A percentile compares a stretch with the other conserved stretches of the same genome.
Conservation (phyloP, 2,329 filamentous ascomycete species). For the Botrytis deweyae region DNA sequence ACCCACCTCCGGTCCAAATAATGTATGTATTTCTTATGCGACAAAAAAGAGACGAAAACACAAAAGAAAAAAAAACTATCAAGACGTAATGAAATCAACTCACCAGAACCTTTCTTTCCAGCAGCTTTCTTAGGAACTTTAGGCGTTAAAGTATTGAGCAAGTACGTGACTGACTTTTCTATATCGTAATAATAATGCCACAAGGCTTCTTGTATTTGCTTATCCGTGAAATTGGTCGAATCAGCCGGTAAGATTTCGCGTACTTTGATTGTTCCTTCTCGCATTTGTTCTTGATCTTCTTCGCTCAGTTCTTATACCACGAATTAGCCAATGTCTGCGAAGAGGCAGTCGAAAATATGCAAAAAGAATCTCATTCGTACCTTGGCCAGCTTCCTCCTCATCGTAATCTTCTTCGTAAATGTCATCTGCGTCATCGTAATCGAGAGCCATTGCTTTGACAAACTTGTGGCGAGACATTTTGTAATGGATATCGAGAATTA, state of each 20-base stretch:
- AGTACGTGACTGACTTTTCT: slow-evolving; percentile 77
- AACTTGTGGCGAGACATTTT: slow-evolving; percentile 44
- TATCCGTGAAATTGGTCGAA: slow-evolving; percentile 53
- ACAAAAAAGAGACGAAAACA: background rate
- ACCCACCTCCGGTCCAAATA: slow-evolving; percentile 33
- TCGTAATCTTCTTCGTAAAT: slow-evolving; percentile 41
- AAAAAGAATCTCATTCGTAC: slow-evolving; percentile 15
- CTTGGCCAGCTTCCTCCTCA: slow-evolving; percentile 43
- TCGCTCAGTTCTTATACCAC: slow-evolving; percentile 36
- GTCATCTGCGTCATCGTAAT: slow-evolving; percentile 49
- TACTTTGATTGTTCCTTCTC: slow-evolving; percentile 65
- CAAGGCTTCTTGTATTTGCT: slow-evolving; percentile 82
- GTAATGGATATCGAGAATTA: background rate
- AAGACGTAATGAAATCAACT: slow-evolving; percentile 32
- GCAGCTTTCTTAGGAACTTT: slow-evolving; percentile 33
- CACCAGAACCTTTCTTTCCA: slow-evolving; percentile 41
- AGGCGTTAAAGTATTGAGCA: slow-evolving; percentile 57
- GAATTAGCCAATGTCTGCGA: background rate
- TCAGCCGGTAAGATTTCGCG: slow-evolving; percentile 61
- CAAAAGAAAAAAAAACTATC: background rate
- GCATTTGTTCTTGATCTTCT: slow-evolving; percentile 54
- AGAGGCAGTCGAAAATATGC: background rate
- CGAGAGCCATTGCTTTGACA: slow-evolving; percentile 43
- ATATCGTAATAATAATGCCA: slow-evolving; percentile 98
- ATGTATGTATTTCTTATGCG: slow-evolving; percentile 4